phyloP scores from a whole-genome alignment of 768 basidiomycete genomes.

The Macrolepiota dolichaula region DNA sequence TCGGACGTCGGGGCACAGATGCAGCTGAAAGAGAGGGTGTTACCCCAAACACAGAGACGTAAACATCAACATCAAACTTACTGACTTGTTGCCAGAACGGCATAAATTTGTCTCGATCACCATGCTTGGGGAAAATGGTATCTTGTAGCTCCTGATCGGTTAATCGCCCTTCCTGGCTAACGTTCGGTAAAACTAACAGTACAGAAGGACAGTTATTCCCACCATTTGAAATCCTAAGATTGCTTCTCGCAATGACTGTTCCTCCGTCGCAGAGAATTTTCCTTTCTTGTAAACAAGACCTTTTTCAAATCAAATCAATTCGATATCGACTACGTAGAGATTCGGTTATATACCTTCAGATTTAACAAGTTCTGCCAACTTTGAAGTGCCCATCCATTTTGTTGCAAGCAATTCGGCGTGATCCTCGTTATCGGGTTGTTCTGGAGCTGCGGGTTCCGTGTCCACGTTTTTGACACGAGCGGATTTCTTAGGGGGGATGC shows the following conservation, averaged over 20 bases:
- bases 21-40: conserved; percentile 40
- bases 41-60: conserved; percentile 7
- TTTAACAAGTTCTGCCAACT: conserved; percentile 65
- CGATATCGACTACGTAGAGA: background rate
- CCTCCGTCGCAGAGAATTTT: conserved; percentile 80
- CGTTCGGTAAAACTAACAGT: conserved; percentile 2
- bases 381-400: conserved; percentile 72
- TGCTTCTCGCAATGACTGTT: conserved; percentile 58
- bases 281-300: conserved; percentile 87
- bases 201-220: conserved; percentile 20
- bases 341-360: conserved; percentile 52
- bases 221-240: conserved; percentile 63
- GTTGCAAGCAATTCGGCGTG: conserved; percentile 72
- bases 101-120: conserved; percentile 50
- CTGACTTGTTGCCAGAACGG: conserved; percentile 82
- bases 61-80: conserved; percentile 29
- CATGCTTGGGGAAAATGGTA: conserved; percentile 67
- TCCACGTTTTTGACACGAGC: background rate
- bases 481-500: conserved; percentile 30
- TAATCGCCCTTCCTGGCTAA: conserved; percentile 46
- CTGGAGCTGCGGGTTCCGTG: conserved; percentile 13
- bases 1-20: conserved; percentile 71
- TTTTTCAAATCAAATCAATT: conserved; percentile 22
- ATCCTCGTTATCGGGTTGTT: conserved; percentile 42
- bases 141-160: conserved; percentile 52